These are phyloP conservation scores for Bipolaris sorokiniana DNA, from an alignment of 2,329 filamentous ascomycete genomes.

Conservation along the genomic window DNA sequence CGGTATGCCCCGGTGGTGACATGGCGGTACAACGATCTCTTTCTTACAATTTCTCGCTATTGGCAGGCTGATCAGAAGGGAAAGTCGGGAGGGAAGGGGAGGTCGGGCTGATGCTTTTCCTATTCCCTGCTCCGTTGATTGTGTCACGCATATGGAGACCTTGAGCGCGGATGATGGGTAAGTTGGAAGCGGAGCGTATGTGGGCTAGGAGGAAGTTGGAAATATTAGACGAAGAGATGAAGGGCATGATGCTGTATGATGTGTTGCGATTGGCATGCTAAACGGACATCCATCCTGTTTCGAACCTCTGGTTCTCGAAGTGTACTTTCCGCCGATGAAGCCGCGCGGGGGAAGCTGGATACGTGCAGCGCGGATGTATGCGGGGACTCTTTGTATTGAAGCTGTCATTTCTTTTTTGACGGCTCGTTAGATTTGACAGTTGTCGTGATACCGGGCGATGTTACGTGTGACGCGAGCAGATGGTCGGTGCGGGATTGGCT, in stretches of 20 bases:
- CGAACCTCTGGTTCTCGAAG: neutral
- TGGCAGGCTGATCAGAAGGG: no score
- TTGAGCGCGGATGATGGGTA: no score
- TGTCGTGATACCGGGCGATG: neutral
- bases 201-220: no score
- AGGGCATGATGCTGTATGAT: neutral
- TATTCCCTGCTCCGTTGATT: no score
- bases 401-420: neutral
- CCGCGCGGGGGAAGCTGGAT: constrained; percentile 2
- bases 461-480: constrained; percentile 1
- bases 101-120: no score
- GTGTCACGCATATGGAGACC: no score
- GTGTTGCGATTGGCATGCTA: neutral
- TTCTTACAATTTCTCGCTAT: no score
- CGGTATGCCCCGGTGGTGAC: no score
- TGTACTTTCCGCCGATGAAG: neutral
- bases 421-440: constrained; percentile 3
- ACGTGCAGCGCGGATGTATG: constrained; percentile 13
- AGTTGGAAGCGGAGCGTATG: no score
- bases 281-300: neutral
- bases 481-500: neutral
- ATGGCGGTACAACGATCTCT: no score
- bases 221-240: no score
- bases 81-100: no score
- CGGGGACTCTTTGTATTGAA: neutral